A percentile compares a stretch with the other conserved stretches of the same genome.
Conservation (phyloP, 2,329 filamentous ascomycete genomes). For the Gremmenia infestans region DNA sequence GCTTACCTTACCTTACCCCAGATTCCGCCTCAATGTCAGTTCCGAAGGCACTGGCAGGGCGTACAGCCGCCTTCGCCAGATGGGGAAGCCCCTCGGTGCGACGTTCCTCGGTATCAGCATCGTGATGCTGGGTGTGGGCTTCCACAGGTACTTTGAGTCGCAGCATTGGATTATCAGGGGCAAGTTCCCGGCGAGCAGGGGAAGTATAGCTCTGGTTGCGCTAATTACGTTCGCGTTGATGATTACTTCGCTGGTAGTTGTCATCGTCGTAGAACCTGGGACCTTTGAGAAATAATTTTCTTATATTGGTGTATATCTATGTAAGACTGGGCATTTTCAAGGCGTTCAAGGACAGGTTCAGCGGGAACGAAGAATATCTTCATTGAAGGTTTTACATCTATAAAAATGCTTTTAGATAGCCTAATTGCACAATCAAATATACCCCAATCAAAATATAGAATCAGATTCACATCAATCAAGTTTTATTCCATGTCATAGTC, state of each 20-base stretch:
- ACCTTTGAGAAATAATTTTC: slow-evolving; percentile 20
- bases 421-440: too few species aligned
- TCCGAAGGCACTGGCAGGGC: slow-evolving; percentile 24
- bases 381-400: too few species aligned
- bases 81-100: slow-evolving; percentile 70
- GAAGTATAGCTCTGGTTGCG: slow-evolving; percentile 67
- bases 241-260: slow-evolving; percentile 53
- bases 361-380: too few species aligned
- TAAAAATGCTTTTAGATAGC: too few species aligned
- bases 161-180: slow-evolving; percentile 77
- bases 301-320: too few species aligned
- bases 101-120: slow-evolving; percentile 75
- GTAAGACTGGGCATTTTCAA: too few species aligned
- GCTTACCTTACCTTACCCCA: not conserved
- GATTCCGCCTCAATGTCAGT: slow-evolving; percentile 71
- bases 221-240: slow-evolving; percentile 60
- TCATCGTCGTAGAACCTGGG: slow-evolving; percentile 48
- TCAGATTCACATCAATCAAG: too few species aligned
- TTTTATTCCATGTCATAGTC: too few species aligned
- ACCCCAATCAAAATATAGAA: too few species aligned
- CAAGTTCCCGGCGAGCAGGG: slow-evolving; percentile 74
- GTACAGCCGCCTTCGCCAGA: slow-evolving; percentile 46
- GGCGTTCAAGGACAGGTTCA: too few species aligned
- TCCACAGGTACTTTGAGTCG: slow-evolving; percentile 71
- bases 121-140: slow-evolving; percentile 68